Conservation (phyloP, 495 filamentous ascomycete species). For the Cudoniella acicularis region DNA sequence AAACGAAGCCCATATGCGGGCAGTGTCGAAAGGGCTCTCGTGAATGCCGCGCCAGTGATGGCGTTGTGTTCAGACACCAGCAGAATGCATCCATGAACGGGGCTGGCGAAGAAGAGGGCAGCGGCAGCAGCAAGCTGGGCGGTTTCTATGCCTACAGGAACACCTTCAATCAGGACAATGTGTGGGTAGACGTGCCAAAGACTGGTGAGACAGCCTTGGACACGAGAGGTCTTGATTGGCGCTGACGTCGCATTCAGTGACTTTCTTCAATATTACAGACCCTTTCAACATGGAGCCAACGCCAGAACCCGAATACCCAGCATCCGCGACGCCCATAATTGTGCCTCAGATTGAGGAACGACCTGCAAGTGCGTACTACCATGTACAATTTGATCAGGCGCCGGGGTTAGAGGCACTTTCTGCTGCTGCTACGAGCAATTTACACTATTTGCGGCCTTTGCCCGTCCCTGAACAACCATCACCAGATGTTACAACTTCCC, state of each 20-base stretch:
- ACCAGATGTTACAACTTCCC: constrained; percentile 6
- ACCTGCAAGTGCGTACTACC: constrained; percentile 20
- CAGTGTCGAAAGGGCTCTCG: constrained; percentile 55
- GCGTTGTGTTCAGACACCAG: constrained; percentile 66
- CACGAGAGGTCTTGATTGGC: background rate
- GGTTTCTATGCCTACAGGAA: constrained; percentile 71
- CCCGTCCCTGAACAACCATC: constrained; percentile 6
- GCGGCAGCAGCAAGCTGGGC: constrained; percentile 43
- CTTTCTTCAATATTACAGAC: constrained; percentile 62
- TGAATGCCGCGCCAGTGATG: constrained; percentile 59
- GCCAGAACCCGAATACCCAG: constrained; percentile 39
- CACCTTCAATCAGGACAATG: constrained; percentile 57
- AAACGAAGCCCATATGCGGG: constrained; percentile 45
- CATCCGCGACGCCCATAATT: constrained; percentile 28
- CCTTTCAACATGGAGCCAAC: constrained; percentile 42
- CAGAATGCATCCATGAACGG: constrained; percentile 72
- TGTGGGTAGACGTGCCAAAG: constrained; percentile 63
- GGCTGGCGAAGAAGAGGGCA: constrained; percentile 32
- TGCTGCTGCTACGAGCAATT: constrained; percentile 49
- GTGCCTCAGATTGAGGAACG: constrained; percentile 21
- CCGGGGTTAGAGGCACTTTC: constrained; percentile 56
- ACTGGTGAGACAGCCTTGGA: constrained; percentile 9
- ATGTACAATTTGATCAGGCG: constrained; percentile 31
- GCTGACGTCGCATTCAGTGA: constrained; percentile 47
- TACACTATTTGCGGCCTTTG: constrained; percentile 17